Base-by-base conservation (phyloP, 1,284 basidiomycete species). In the Sporisorium graminicola region DNA sequence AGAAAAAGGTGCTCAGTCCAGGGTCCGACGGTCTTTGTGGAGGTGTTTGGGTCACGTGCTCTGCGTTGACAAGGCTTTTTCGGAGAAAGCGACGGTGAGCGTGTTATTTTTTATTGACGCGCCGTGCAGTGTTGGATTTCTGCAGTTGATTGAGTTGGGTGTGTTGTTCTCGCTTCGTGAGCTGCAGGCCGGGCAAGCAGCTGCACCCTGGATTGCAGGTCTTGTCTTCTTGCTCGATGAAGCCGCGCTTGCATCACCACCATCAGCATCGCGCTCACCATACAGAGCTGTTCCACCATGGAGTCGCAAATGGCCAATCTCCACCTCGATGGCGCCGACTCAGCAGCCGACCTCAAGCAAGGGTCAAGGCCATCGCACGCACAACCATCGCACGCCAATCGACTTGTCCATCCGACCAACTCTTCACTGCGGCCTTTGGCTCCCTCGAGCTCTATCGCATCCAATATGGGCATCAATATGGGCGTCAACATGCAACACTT, bases 401-500 rank as follows among this genome's bases (percentile, higher is more conserved):
- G 58, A 49, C n/a, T 47, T 10, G 58, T 54, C 7, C 64, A 67
- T 18, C 29, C 70, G 0, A 49, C 56, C 20, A 66, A 60, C 58
- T 53, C 62, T 0, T 61, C 62, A 1, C 46, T 67, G 6, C 60
- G 71, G 2, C 73, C 73, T 0, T 35, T 75, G 1, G 73, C 73
- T 1, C 73, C 73, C 0, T 75, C 73, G 9, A 70, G 64, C 64
- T 70, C 67, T 22, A 70, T 75, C 29, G 67, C 66, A 0, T 56
- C 67, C 31, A 75, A 75, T n/a, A 75, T 75, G 73, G 68, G 68
- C 22, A 71, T 71, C 47, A 65, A 58, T 31, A 62, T 65, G 59
- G 69, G 69, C 22, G 69, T 66, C 59, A 75, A 75, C 51, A 75
- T 75, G 73, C 73, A 75, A 49, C 73, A 75, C 27, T 75, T 75